These are phyloP conservation scores for Nicotiana otophora DNA, from an alignment of 257 asterid genomes.

Conservation along the genomic window DNA sequence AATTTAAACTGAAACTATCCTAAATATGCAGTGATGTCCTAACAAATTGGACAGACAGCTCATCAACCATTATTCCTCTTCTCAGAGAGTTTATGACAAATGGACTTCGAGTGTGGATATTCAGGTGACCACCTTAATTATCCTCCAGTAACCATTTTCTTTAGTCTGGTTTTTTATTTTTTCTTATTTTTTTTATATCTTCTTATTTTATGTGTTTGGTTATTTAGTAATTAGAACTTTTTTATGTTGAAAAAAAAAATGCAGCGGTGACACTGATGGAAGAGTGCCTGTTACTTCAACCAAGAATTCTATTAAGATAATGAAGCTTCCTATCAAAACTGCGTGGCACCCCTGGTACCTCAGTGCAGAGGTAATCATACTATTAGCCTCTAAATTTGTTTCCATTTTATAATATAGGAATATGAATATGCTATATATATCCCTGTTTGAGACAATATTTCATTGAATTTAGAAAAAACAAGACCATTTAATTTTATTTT, in stretches of 20 bases:
- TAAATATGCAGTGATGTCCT: slow-evolving; percentile 43
- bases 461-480: too few relatives aligned
- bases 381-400: neutral
- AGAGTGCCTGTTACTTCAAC: slow-evolving; percentile 79
- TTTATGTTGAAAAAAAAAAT: neutral
- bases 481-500: too few relatives aligned
- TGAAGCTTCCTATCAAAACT: slow-evolving; percentile 40
- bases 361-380: slow-evolving; percentile 45
- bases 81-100: slow-evolving; percentile 46
- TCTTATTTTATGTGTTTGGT: neutral
- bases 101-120: slow-evolving; percentile 70
- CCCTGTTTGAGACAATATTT: too few relatives aligned
- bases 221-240: neutral
- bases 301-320: slow-evolving; percentile 34
- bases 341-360: slow-evolving; percentile 68
- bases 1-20: neutral
- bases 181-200: neutral
- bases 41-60: slow-evolving; percentile 47
- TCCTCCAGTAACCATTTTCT: neutral
- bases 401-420: neutral
- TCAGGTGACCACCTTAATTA: slow-evolving; percentile 35
- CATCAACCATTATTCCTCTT: slow-evolving; percentile 54
- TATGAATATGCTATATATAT: too few relatives aligned
- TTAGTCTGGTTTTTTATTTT: neutral
- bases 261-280: slow-evolving; percentile 80